Evolutionary conservation across 2,329 filamentous ascomycete species (phyloP).

Genomic region (Paraphoma chrysanthemicola): DNA sequence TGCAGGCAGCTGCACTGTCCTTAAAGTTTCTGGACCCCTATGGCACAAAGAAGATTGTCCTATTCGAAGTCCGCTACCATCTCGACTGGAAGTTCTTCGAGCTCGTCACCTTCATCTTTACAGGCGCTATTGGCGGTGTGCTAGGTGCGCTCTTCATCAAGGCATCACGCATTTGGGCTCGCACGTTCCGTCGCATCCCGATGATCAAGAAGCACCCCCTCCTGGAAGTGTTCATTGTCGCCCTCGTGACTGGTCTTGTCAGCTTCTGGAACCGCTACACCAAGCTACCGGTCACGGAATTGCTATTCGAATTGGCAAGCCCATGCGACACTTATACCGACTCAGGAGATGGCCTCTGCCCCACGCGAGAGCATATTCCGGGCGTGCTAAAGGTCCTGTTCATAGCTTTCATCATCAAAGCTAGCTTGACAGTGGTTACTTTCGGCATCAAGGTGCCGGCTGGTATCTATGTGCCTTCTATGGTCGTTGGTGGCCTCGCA

Average conservation of each 20-base stretch:
- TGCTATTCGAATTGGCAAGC: constrained; percentile 88
- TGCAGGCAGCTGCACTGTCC: constrained; percentile 75
- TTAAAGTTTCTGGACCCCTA: constrained; percentile 97
- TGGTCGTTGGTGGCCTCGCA: constrained; percentile 95
- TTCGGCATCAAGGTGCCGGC: constrained; percentile 97
- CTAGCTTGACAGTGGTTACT: constrained; percentile 84
- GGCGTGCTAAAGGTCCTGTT: constrained; percentile 74
- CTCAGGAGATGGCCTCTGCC: constrained; percentile 79
- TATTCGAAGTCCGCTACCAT: constrained; percentile 92
- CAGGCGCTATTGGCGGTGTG: constrained; percentile 84
- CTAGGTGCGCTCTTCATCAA: constrained; percentile 96
- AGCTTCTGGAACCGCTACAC: constrained; percentile 96
- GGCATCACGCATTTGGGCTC: constrained; percentile 87
- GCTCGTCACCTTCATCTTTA: constrained; percentile 80
- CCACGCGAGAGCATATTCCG: constrained; percentile 77
- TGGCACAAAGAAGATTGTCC: constrained; percentile 92
- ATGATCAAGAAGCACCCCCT: constrained; percentile 84
- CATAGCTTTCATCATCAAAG: constrained; percentile 87
- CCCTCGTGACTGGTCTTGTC: constrained; percentile 79
- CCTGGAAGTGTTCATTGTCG: constrained; percentile 87
- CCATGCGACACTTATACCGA: constrained; percentile 78
- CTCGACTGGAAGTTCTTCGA: constrained; percentile 96
- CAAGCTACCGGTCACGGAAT: constrained; percentile 85
- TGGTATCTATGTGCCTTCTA: constrained; percentile 97
- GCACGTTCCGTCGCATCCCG: constrained; percentile 80